Conservation (phyloP, 1,139 yeast species). For the Fermentozyma sake region DNA sequence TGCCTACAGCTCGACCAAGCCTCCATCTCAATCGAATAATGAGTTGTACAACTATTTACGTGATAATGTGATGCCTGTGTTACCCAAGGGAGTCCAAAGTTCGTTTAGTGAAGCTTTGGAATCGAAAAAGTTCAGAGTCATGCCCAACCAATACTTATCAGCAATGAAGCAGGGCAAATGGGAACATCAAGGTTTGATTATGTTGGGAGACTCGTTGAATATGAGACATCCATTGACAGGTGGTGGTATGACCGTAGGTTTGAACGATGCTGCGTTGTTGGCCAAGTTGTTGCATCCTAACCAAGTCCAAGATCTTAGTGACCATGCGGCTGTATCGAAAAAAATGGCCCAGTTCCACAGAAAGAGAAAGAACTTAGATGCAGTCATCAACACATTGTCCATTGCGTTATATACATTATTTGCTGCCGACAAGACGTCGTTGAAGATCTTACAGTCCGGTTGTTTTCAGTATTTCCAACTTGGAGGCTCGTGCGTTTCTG, state of each 20-base stretch:
- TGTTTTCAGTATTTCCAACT: constrained; percentile 80
- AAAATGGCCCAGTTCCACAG: constrained; percentile 65
- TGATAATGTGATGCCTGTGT: constrained; percentile 55
- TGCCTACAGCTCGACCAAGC: constrained; percentile 70
- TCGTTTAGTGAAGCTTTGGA: constrained; percentile 50
- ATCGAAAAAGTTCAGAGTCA: constrained; percentile 59
- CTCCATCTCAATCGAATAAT: constrained; percentile 63
- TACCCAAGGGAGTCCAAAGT: constrained; percentile 64
- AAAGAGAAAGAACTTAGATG: constrained; percentile 71
- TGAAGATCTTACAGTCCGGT: constrained; percentile 74
- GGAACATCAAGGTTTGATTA: constrained; percentile 68
- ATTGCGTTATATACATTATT: constrained; percentile 86
- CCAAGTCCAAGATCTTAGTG: constrained; percentile 53
- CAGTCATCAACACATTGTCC: constrained; percentile 86
- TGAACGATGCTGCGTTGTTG: constrained; percentile 76
- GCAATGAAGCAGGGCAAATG: constrained; percentile 56
- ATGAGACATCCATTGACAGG: constrained; percentile 99
- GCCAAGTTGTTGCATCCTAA: constrained; percentile 56
- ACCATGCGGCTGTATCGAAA: constrained; percentile 50
- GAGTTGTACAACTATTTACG: constrained; percentile 60
- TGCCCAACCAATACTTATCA: constrained; percentile 92
- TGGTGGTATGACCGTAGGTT: constrained; percentile 98
- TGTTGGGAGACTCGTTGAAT: constrained; percentile 90
- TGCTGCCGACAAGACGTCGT: constrained; percentile 72
- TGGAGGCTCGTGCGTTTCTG: constrained; percentile 76